Conservation (phyloP, 2,329 filamentous ascomycete species). For the Helotiales sp. region DNA sequence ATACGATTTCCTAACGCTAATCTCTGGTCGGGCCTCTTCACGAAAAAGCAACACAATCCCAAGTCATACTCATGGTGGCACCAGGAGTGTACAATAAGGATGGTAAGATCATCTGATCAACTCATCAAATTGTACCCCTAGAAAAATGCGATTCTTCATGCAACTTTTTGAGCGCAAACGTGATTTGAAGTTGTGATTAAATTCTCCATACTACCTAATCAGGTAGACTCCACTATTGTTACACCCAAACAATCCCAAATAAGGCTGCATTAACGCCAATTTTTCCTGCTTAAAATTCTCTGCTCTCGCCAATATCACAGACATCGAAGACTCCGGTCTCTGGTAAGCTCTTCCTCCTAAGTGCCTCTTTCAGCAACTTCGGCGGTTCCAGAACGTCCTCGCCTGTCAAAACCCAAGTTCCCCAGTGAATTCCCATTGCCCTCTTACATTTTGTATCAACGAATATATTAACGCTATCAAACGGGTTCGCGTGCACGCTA, state of each 20-base stretch:
- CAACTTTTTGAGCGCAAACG: too few relatives aligned
- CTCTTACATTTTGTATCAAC: slow-evolving; percentile 73
- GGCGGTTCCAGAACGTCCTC: slow-evolving; percentile 88
- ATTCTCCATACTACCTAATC: background rate
- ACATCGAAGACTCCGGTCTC: slow-evolving; percentile 78
- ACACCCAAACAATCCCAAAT: background rate
- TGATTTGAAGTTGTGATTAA: background rate
- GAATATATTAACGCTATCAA: slow-evolving; percentile 89
- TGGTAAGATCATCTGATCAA: slow-evolving; percentile 13
- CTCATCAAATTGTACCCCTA: slow-evolving; percentile 18
- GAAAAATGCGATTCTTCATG: slow-evolving; percentile 8
- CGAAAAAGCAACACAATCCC: slow-evolving; percentile 12
- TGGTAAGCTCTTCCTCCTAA: slow-evolving; percentile 64
- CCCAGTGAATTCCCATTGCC: slow-evolving; percentile 92
- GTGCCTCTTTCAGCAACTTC: slow-evolving; percentile 66
- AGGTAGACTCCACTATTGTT: background rate
- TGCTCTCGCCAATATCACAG: slow-evolving; percentile 81
- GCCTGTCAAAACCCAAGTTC: slow-evolving; percentile 73
- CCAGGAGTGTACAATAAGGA: slow-evolving; percentile 15
- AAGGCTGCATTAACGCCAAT: background rate
- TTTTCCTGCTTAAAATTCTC: slow-evolving; percentile 60
- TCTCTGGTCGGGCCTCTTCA: slow-evolving; percentile 7
- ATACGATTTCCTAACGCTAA: slow-evolving; percentile 16
- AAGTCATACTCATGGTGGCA: slow-evolving; percentile 1
- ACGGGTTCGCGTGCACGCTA: slow-evolving; percentile 81